Evolutionary conservation across 1,139 yeast genomes (phyloP).

Genomic region (Blastobotrys elegans): DNA sequence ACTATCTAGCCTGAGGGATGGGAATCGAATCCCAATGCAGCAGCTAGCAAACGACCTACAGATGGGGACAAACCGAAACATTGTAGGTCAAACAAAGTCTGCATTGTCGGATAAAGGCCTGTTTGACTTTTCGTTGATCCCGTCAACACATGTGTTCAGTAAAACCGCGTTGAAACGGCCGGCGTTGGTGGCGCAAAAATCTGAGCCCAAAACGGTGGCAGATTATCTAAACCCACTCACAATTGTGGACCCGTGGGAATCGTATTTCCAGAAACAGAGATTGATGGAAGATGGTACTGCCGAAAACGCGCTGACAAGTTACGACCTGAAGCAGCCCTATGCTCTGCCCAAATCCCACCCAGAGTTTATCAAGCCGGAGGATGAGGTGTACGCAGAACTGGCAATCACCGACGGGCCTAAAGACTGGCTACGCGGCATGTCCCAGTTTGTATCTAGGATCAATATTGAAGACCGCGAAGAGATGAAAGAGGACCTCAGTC

Average conservation of each 20-base stretch:
- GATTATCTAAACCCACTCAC: constrained; percentile 8
- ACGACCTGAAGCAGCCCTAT: constrained; percentile 22
- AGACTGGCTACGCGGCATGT: constrained; percentile 45
- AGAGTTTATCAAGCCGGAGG: constrained; percentile 19
- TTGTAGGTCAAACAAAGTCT: constrained; percentile 20
- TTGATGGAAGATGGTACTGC: constrained; percentile 22
- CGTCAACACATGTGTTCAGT: constrained; percentile 31
- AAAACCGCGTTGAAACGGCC: constrained; percentile 30
- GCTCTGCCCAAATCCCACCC: constrained; percentile 25
- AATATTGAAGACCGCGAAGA: constrained; percentile 56
- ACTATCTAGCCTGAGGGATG: constrained; percentile 26
- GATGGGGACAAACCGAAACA: constrained; percentile 25
- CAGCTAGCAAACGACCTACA: constrained; percentile 21
- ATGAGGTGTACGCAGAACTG: constrained; percentile 37
- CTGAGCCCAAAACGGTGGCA: constrained; percentile 1
- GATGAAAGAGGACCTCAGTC: constrained; percentile 50
- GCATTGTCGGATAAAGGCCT: constrained; percentile 17
- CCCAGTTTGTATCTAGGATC: constrained; percentile 42
- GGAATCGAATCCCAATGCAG: constrained; percentile 27
- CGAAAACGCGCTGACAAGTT: constrained; percentile 17
- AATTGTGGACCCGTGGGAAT: constrained; percentile 16
- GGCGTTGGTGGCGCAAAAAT: neutral
- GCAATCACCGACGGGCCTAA: constrained; percentile 46
- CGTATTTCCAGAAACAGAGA: constrained; percentile 16
- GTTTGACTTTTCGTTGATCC: constrained; percentile 16